These are phyloP conservation scores for Suillus cothurnatus DNA, from an alignment of 768 basidiomycete genomes.

Conservation along the genomic window DNA sequence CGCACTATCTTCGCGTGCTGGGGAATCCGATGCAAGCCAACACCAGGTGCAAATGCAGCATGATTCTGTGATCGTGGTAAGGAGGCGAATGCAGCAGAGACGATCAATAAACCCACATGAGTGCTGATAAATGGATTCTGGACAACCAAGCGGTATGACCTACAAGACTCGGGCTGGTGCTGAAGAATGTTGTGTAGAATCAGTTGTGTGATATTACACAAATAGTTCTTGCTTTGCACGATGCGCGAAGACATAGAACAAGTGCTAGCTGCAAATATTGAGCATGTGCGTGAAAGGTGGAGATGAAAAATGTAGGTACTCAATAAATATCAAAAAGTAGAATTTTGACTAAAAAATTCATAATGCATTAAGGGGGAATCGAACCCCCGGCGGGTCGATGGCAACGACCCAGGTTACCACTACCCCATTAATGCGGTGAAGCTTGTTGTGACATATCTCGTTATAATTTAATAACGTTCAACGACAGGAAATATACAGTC, in stretches of 20 bases:
- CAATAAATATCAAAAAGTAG: background rate
- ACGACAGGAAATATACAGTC: too few relatives aligned
- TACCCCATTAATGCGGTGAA: conserved; percentile 33
- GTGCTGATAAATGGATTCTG: background rate
- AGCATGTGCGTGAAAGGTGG: background rate
- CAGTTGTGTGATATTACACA: background rate
- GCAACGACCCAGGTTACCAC: conserved; percentile 38
- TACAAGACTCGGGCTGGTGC: background rate
- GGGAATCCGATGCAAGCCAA: background rate
- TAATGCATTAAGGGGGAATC: conserved; percentile 74
- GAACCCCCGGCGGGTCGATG: conserved; percentile 75
- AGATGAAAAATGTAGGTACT: background rate
- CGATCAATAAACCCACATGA: background rate
- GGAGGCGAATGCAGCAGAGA: background rate
- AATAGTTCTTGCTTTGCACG: background rate
- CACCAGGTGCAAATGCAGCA: background rate
- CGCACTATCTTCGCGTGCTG: background rate
- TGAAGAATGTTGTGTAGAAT: background rate
- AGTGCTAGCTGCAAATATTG: background rate
- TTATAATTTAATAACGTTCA: too few relatives aligned
- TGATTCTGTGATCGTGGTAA: background rate
- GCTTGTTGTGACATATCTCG: background rate
- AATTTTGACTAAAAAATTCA: background rate
- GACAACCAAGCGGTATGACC: background rate
- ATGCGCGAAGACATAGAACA: background rate